These are phyloP conservation scores for Pulveroboletus sp. DNA, from an alignment of 768 basidiomycete genomes.

Conservation along the genomic window DNA sequence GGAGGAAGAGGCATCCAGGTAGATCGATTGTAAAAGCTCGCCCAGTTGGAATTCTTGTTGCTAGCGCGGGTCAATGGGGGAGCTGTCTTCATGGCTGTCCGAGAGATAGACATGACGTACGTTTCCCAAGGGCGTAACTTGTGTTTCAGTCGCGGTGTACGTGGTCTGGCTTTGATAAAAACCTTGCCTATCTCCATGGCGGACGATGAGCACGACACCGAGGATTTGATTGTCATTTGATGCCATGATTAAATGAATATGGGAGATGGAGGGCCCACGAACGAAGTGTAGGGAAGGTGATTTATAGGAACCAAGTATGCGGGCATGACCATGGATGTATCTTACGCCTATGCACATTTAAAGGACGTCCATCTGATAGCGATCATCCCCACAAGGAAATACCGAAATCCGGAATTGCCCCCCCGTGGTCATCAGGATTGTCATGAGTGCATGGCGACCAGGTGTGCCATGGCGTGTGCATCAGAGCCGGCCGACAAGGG, in stretches of 20 bases:
- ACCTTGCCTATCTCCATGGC: slow-evolving; percentile 60
- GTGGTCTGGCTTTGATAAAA: slow-evolving; percentile 62
- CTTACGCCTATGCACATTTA: not conserved
- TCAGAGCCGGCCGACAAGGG: not conserved
- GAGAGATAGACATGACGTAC: slow-evolving; percentile 31
- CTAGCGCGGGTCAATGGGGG: slow-evolving; percentile 27
- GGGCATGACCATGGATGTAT: not conserved
- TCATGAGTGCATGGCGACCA: not conserved
- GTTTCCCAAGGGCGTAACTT: slow-evolving; percentile 65
- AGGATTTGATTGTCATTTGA: slow-evolving; percentile 34
- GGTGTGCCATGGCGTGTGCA: no score
- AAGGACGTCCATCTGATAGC: not conserved
- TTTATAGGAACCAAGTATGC: not conserved
- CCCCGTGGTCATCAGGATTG: not conserved
- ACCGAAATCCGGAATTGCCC: not conserved
- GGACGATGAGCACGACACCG: slow-evolving; percentile 52
- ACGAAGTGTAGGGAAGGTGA: not conserved
- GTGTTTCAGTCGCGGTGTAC: slow-evolving; percentile 51
- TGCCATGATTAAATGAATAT: slow-evolving; percentile 9
- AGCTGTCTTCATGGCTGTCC: not conserved
- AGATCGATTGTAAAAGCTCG: slow-evolving; percentile 43
- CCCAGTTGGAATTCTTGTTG: slow-evolving; percentile 58
- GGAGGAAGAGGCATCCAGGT: slow-evolving; percentile 50
- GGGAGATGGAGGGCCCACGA: not conserved
- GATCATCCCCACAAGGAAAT: not conserved